Evolutionary conservation across 192 early-diverging fungal species (phyloP), one percentile per base, ranked within the genome.

Genomic region (Entomortierella chlamydospora): DNA sequence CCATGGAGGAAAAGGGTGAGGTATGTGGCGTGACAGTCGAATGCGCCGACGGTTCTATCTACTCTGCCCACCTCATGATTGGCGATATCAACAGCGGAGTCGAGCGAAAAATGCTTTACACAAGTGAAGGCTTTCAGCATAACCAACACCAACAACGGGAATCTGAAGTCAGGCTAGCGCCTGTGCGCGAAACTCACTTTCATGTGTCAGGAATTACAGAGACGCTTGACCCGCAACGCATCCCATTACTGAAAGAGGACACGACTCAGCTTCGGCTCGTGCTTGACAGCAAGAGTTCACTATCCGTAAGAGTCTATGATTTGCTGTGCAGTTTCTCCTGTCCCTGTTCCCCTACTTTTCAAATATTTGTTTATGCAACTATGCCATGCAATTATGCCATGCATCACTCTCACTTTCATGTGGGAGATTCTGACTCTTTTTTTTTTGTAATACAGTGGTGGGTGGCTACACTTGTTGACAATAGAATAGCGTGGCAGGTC

Each of bases 401-500:
- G n/a, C n/a, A n/a, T n/a, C n/a, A n/a, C n/a, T n/a, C n/a, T n/a
- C n/a, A n/a, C n/a, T 20, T 15, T 47, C 45, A 17, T 20, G 15
- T 20, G 20, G 4, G 15, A 47, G 4, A 47, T 2, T 17, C 45
- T 47, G 26, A 54, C 28, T 28, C 10, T 54, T 29, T 29, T 29
- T 4, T 28, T 6, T 29, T 5, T 29, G 13, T 42, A 39, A 2
- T 20, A 52, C 57, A 78, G 74, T 78, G 74, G 74, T 78, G 74
- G 74, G 74, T 61, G 4, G 74, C 74, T 23, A 78, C 74, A 9
- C 23, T 78, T 20, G 74, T 53, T 23, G 74, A 78, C 39, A 59
- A 64, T 29, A 69, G 74, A 29, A 69, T 78, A 13, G 74, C 74
- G 31, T 78, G 74, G 74, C 74, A 78, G 31, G 67, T 78, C 34